Base-by-base conservation (phyloP, 2,329 filamentous ascomycete species). In the Colletotrichum sp. region DNA sequence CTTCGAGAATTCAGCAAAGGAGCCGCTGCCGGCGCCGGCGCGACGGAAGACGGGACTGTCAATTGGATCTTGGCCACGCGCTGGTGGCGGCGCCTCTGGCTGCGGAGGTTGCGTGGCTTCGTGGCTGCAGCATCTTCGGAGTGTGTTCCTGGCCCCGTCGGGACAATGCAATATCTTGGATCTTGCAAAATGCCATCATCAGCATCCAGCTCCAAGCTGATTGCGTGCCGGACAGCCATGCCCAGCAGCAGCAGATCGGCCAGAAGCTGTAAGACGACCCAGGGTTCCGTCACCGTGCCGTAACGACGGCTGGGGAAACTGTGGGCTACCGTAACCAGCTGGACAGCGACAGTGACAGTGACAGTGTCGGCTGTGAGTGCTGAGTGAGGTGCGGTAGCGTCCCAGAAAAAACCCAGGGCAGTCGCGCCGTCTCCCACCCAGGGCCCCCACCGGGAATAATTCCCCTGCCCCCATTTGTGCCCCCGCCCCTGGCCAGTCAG, bases 401-500 rank as follows among this genome's bases (percentile, higher is more conserved):
- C 65, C 65, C 65, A 66, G 61, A 65, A 43, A 66, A 66, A 28
- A 15, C 36, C 36, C 36, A 48, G 24, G 43, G 21, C 58, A 32
- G 58, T 9, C 43, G 28, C 30, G 26, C 13, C 21, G 26, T 43
- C 26, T n/a, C 3, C 38, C 38, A 66, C 38, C 13, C 13, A n/a
- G 4, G 13, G 28, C 15, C 56, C 55, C 71, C 71, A 64, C 71
- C 30, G n/a, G 32, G 21, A 38, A 58, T 61, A 71, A 71, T 34
- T 71, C 55, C 55, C 21, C 6, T 32, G 26, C 61, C 62, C 13
- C 66, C 36, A 69, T 60, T 34, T 34, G 6, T n/a, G 18, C n/a
- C 48, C 71, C 71, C 34, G 24, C 48, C 34, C 71, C 66, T 48
- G 71, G 18, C 71, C 66, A 73, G 38, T 65, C 66, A 70, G 30